Base-by-base conservation (phyloP, 2,329 filamentous ascomycete genomes). In the Epichloe festucae region DNA sequence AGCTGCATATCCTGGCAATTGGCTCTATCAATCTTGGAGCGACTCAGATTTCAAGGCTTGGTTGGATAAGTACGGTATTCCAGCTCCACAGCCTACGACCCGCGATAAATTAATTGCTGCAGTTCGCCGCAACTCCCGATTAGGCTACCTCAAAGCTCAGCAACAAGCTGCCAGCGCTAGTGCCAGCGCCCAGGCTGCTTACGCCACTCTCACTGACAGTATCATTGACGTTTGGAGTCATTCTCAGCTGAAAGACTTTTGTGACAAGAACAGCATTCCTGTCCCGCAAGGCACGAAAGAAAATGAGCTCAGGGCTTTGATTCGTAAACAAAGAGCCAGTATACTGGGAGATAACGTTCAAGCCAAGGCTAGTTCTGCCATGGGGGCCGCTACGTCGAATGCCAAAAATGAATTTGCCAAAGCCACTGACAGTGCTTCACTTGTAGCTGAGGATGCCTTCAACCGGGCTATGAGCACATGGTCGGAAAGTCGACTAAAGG, bases 21-120 rank as follows among this genome's bases (percentile, higher is more conserved):
- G 93, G 93, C 73, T 97, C 43, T 98, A 96, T 65, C 78, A 83
- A 54, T 76, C 84, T 7, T 98, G 93, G 93, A 84, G 87, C 49
- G 87, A 95, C 57, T 96, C 90, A 57, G 91, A 96, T 48, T 73
- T 95, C 56, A 97, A 97, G 75, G 79, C 87, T 58, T 98, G 87
- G 85, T 84, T 96, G 46, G 93, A 97, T 62, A 84, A 85, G 58
- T 82, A 89, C 59, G 93, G 93, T 49, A 82, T 91, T 68, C 84
- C 88, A 12, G 87, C 80, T 51, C 91, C 93, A 54, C 91, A 97
- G 67, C 86, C 89, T 34, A 81, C 81, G 47, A 83, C 75, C 54
- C 88, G 93, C 54, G 90, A 97, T 70, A 89, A 88, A 69, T 76
- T 97, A 49, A 84, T 98, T 64, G 88, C 93, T 48, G 78, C 81